Base-by-base conservation (phyloP, 768 basidiomycete species). In the Rubroboletus satanas region DNA sequence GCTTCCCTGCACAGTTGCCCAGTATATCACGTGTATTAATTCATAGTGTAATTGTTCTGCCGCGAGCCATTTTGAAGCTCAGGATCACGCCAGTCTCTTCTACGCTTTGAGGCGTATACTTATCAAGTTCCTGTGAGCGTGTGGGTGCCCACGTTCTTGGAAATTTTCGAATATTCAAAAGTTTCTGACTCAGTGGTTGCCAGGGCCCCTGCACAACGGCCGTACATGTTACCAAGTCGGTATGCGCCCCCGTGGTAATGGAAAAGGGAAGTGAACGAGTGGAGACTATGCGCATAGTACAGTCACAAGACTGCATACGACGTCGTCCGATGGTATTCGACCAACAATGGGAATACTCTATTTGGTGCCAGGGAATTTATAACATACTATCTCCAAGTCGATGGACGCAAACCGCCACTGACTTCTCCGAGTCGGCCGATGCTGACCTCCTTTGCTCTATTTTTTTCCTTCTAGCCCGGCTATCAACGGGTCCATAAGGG, bases 11-110 rank as follows among this genome's bases (percentile, higher is more conserved):
- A 28, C 36, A 37, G 23, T 39, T 12, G 2, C 43, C 17, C 29
- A 15, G 35, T 49, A 42, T 26, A 54, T 32, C 21, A 21, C 32
- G 29, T 50, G 43, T 47, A 51, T 52, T 48, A 32, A 55, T 54
- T 9, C 7, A n/a, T 49, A 35, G 31, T 53, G 37, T 35, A 29
- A 35, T 39, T 35, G 15, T 29, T 42, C 26, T 37, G 5, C 26
- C 26, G 31, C 26, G 9, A 31, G 18, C 29, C 14, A 18, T 41
- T 33, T 23, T 12, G 56, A 17, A 41, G 26, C 7, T 33, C 32
- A 18, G 36, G n/a, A 29, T n/a, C 6, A 21, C 21, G 21, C 21
- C 11, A n/a, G 17, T 32, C 31, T 38, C 47, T 7, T 15, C 29
- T 17, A 36, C 28, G 10, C 21, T 26, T 35, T 42, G 26, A 21